A percentile compares a stretch with the other conserved stretches of the same genome.
These are phyloP conservation scores for Aureobasidium melanogenum DNA, from an alignment of 2,329 filamentous ascomycete species.

Conservation along the genomic window DNA sequence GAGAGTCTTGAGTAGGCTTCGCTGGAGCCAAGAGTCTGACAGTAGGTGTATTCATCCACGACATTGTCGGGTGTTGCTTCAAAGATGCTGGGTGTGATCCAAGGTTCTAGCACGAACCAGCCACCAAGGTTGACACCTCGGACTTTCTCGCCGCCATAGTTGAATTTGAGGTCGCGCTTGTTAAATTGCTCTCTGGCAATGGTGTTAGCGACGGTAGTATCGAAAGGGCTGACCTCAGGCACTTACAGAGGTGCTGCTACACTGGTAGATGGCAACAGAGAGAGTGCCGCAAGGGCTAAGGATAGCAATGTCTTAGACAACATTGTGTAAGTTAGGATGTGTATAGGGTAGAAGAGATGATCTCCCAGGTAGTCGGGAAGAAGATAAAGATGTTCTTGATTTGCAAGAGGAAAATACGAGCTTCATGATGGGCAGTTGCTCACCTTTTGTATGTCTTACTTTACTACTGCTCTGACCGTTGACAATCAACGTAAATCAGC, in stretches of 20 bases:
- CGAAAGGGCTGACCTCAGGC: too few species aligned
- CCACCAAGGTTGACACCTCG: slow-evolving; percentile 58
- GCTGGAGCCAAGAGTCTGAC: slow-evolving; percentile 40
- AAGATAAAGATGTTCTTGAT: slow-evolving; percentile 5
- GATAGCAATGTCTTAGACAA: slow-evolving; percentile 6
- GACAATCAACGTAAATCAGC: background rate
- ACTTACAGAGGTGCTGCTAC: slow-evolving; percentile 10
- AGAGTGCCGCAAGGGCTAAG: slow-evolving; percentile 10
- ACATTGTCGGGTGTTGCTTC: slow-evolving; percentile 38
- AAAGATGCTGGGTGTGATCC: slow-evolving; percentile 53
- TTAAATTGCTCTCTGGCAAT: background rate
- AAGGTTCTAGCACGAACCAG: slow-evolving; percentile 54
- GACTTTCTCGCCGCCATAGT: slow-evolving; percentile 47
- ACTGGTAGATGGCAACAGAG: background rate
- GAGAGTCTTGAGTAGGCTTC: slow-evolving; percentile 39
- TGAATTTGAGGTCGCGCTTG: slow-evolving; percentile 34
- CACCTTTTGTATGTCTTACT: background rate
- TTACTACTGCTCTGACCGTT: background rate
- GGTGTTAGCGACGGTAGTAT: background rate
- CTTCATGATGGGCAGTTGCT: background rate
- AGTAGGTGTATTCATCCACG: slow-evolving; percentile 50
- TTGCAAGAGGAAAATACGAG: background rate
- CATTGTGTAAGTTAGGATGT: slow-evolving; percentile 8
- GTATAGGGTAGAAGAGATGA: background rate
- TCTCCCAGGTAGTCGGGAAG: background rate